Evolutionary conservation across 129 eudicot genomes (phyloP).

Genomic region (Logfia minima): DNA sequence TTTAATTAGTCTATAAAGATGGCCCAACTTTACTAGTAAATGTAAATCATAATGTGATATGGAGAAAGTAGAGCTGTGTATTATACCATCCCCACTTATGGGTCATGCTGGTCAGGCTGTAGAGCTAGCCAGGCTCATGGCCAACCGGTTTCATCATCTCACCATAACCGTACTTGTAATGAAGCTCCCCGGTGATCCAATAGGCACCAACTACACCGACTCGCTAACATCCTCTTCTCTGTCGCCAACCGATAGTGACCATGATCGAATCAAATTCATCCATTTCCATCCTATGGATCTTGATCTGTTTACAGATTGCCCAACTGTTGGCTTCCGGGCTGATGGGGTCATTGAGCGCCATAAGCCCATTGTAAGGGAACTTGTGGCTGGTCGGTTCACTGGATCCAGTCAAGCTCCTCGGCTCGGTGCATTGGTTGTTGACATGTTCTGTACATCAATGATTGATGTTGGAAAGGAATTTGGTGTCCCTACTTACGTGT

Average conservation of each 20-base stretch:
- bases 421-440: slow-evolving; percentile 44
- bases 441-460: slow-evolving; percentile 62
- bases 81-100: slow-evolving; percentile 32
- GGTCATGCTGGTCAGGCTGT: slow-evolving; percentile 24
- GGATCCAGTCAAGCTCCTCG: slow-evolving; percentile 9
- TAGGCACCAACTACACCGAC: slow-evolving; percentile 29
- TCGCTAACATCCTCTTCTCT: slow-evolving; percentile 17
- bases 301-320: slow-evolving; percentile 27
- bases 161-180: slow-evolving; percentile 45
- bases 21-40: not conserved
- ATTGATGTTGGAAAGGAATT: slow-evolving; percentile 53
- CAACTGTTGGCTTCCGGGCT: slow-evolving; percentile 29
- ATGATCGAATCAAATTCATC: slow-evolving; percentile 30
- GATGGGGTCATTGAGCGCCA: slow-evolving; percentile 36
- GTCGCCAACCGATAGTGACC: not conserved
- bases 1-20: not conserved
- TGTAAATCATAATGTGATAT: not conserved
- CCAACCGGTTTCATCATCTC: slow-evolving; percentile 22
- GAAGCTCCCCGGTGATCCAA: slow-evolving; percentile 45
- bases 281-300: slow-evolving; percentile 41
- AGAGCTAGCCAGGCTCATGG: slow-evolving; percentile 34
- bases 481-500: slow-evolving; percentile 42
- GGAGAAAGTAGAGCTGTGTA: slow-evolving; percentile 24
- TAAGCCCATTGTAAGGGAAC: slow-evolving; percentile 35
- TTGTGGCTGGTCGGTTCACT: slow-evolving; percentile 4